Percentiles rank a stretch among this genome's conserved stretches.
phyloP scores from a whole-genome alignment of 2,329 filamentous ascomycete species.

The Neofusicoccum cordaticola region DNA sequence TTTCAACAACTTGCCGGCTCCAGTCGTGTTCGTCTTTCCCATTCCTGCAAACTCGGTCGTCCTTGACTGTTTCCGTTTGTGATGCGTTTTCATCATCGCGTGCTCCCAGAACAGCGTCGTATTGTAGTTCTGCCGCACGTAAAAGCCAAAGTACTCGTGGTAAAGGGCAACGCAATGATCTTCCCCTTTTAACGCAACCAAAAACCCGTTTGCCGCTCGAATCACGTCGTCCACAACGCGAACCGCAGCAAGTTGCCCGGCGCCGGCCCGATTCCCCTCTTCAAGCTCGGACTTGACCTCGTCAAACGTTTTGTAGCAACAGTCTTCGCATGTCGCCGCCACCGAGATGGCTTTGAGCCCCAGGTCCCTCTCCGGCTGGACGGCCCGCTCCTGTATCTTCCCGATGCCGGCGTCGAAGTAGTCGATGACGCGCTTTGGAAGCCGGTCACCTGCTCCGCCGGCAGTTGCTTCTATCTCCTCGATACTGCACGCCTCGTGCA shows the following conservation, averaged over 20 bases:
- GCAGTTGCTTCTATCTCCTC: background rate
- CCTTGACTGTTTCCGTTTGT: background rate
- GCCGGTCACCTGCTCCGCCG: background rate
- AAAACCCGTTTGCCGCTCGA: background rate
- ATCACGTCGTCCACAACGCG: background rate
- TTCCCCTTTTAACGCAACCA: background rate
- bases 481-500: background rate
- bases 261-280: background rate
- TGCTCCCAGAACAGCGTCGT: background rate
- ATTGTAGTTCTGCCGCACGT: background rate
- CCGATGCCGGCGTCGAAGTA: slow-evolving; percentile 2
- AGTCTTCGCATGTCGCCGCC: background rate
- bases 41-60: background rate
- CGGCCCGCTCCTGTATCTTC: background rate
- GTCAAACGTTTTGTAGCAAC: background rate
- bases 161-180: background rate
- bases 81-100: background rate
- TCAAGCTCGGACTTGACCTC: background rate
- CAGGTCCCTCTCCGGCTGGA: background rate
- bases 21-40: background rate
- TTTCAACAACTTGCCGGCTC: background rate
- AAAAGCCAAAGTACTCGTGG: background rate
- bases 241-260: background rate
- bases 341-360: slow-evolving; percentile 10
- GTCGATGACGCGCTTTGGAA: slow-evolving; percentile 2